Evolutionary conservation across 371 early-diverging fungal genomes (phyloP).

Genomic region (Mortierella sp.): DNA sequence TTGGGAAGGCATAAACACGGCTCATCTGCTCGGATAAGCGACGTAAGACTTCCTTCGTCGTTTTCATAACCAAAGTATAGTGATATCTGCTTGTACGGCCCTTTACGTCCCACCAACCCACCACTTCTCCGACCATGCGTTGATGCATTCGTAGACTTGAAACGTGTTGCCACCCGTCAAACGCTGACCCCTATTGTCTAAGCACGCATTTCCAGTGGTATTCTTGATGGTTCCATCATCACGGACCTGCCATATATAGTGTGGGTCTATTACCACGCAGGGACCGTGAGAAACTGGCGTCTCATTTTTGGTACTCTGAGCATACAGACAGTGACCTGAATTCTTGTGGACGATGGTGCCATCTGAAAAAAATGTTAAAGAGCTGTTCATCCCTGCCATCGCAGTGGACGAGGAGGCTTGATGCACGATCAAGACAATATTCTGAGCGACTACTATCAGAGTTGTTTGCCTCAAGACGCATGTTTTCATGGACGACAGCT

Average conservation of each 20-base stretch:
- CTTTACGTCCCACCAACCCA: not conserved
- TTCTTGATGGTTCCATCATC: not conserved
- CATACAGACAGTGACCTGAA: not conserved
- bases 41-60: no score
- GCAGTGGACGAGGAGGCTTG: no score
- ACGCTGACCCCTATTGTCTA: not conserved
- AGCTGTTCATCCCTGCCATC: no score
- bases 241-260: not conserved
- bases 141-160: not conserved
- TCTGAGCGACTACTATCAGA: no score
- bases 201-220: not conserved
- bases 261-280: not conserved
- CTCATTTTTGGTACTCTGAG: not conserved
- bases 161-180: not conserved
- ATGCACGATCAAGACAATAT: no score
- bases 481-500: no score
- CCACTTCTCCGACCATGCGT: slow-evolving; percentile 4
- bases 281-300: not conserved
- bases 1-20: no score
- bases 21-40: no score
- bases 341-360: no score
- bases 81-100: not conserved
- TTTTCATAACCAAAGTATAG: not conserved
- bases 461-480: no score
- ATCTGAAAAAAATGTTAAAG: no score